Conservation (phyloP, 2,329 filamentous ascomycete genomes). For the Epichloe festucae region DNA sequence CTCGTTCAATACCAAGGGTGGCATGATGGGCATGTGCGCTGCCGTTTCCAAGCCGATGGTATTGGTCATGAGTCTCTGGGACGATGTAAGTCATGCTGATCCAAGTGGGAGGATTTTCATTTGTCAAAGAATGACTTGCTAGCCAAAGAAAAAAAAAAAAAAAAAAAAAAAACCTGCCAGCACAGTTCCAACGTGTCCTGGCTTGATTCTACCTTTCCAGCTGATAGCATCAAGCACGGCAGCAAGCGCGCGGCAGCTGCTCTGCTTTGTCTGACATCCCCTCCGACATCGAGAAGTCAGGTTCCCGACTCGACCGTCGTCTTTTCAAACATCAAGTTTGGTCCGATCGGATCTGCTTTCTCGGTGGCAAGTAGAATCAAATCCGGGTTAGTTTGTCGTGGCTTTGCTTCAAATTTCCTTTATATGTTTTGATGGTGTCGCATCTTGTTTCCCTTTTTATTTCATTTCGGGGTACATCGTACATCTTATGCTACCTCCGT, state of each 20-base stretch:
- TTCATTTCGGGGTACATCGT: neutral
- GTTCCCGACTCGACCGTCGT: slow-evolving; percentile 35
- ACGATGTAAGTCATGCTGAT: slow-evolving; percentile 32
- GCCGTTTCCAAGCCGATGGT: slow-evolving; percentile 31
- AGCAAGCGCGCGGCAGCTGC: neutral
- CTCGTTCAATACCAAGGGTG: slow-evolving; percentile 28
- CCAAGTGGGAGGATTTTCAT: too few relatives aligned
- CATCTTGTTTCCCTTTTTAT: neutral
- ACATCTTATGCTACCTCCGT: too few relatives aligned
- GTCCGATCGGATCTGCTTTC: slow-evolving; percentile 41
- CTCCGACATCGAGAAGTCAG: slow-evolving; percentile 30
- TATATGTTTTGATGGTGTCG: neutral
- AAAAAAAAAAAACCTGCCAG: slow-evolving; percentile 6
- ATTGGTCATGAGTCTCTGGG: slow-evolving; percentile 41
- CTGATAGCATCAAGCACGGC: neutral
- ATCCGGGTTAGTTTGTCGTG: neutral
- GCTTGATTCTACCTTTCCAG: neutral
- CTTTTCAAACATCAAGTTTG: slow-evolving; percentile 48
- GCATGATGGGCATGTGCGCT: slow-evolving; percentile 41
- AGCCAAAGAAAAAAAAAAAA: too few relatives aligned
- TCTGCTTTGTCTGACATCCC: slow-evolving; percentile 17
- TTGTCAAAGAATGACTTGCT: too few relatives aligned
- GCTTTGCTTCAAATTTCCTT: neutral
- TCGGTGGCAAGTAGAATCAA: neutral
- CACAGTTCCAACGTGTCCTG: slow-evolving; percentile 49